Evolutionary conservation across 495 filamentous ascomycete species (phyloP), one percentile per base, ranked within the genome.

Genomic region (Cercophora scortea): DNA sequence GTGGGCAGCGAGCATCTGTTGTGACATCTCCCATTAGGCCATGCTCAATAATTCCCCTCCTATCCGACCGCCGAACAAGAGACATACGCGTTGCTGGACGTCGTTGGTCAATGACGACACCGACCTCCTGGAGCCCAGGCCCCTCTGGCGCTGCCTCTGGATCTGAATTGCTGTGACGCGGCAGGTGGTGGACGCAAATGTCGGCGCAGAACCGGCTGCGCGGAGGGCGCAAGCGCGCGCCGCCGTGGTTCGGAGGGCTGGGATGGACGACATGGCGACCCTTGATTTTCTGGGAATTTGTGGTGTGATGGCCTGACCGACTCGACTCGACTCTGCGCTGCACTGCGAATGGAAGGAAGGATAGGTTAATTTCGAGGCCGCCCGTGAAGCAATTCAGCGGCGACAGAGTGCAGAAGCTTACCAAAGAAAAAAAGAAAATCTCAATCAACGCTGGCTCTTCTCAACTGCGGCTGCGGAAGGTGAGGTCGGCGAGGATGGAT

Each of bases 1-100:
- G 56, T 82, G 75, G 19, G 88, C 78, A 33, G 86, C 78, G 44
- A 98, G 85, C 41, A 96, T 70, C 93, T 97, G 61, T 18, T 19
- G 45, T 39, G 8, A 13, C 6, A 15, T 9, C 12, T n/a, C 42
- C 10, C 25, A 49, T 64, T 48, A 67, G 54, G 9, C 34, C n/a
- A 6, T 17, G 33, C 11, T 13, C 35, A 15, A 32, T 9, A 9
- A n/a, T 39, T 4, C 13, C 42, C 13, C 16, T 8, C 39, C 63
- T 44, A 17, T 34, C 38, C 15, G 3, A 25, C 38, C 16, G 43
- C 41, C 36, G 25, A 25, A 25, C 42, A 34, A 6, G 32, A 36
- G 60, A 47, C 57, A 15, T 66, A 83, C 84, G 72, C 79, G 79
- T 61, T 88, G 84, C 69, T 89, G 84, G 55, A 74, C 71, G 49